A percentile compares a stretch with the other conserved stretches of the same genome.
Evolutionary conservation across 176 grass and related monocot species (phyloP).

Genomic region (Eragrostis curvula): DNA sequence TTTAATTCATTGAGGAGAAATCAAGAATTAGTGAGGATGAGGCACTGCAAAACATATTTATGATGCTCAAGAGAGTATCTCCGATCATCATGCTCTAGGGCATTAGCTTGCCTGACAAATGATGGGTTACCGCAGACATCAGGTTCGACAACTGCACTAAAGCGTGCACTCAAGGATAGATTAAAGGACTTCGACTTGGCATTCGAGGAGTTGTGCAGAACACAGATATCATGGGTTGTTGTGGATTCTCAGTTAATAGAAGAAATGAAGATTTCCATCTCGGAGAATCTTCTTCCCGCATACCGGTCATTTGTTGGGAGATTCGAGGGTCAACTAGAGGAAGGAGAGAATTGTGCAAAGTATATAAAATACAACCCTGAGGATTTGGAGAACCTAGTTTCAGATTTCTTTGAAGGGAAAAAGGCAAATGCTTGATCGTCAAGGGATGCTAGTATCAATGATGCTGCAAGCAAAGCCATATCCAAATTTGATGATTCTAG

Average conservation of each 20-base stretch:
- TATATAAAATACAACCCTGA: constrained; percentile 91
- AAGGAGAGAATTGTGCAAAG: constrained; percentile 56
- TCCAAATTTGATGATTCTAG: constrained; percentile 36
- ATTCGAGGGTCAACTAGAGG: constrained; percentile 73
- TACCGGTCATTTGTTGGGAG: constrained; percentile 84
- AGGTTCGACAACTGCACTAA: constrained; percentile 60
- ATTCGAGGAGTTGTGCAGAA: constrained; percentile 84
- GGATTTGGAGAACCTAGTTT: constrained; percentile 84
- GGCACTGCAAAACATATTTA: constrained; percentile 82
- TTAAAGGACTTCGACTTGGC: constrained; percentile 90
- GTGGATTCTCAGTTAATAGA: constrained; percentile 83
- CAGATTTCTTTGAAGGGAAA: constrained; percentile 91
- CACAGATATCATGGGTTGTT: constrained; percentile 87
- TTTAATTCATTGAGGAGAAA: constrained; percentile 89
- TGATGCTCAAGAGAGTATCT: constrained; percentile 95
- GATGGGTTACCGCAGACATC: constrained; percentile 67
- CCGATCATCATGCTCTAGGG: constrained; percentile 78
- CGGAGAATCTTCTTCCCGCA: constrained; percentile 77
- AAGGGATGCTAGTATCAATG: constrained; percentile 45
- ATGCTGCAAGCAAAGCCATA: constrained; percentile 1
- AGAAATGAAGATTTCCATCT: constrained; percentile 86
- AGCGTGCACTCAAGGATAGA: constrained; percentile 79
- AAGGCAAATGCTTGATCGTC: constrained; percentile 50
- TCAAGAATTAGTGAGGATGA: constrained; percentile 77
- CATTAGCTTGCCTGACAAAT: constrained; percentile 80